phyloP scores from a whole-genome alignment of 768 basidiomycete genomes.

The Leccinum arenicola region DNA sequence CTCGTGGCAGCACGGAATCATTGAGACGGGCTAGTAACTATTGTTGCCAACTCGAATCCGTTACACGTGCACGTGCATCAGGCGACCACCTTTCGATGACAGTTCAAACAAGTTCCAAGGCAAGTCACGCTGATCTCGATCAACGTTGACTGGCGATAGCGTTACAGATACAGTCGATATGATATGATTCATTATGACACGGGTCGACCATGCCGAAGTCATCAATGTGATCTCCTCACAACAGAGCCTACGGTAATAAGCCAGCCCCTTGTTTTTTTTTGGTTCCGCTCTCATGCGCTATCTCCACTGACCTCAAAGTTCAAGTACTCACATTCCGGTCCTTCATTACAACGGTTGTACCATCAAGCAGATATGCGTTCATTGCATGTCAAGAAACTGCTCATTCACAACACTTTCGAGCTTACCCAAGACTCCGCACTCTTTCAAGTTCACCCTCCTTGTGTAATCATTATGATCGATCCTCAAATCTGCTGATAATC shows the following conservation, averaged over 20 bases:
- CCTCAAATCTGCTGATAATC: too few relatives aligned
- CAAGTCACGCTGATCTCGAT: not conserved
- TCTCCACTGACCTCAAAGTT: too few relatives aligned
- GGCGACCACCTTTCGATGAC: not conserved
- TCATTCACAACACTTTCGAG: too few relatives aligned
- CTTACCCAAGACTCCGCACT: too few relatives aligned
- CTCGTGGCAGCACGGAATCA: not conserved
- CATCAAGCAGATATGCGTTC: too few relatives aligned
- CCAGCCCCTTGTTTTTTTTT: not conserved
- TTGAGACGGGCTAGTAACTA: not conserved
- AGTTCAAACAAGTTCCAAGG: not conserved
- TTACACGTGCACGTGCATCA: slow-evolving; percentile 27
- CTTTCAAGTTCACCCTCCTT: too few relatives aligned
- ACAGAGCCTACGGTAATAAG: too few relatives aligned
- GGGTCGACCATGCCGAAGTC: not conserved
- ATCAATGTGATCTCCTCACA: not conserved
- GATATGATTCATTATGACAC: not conserved
- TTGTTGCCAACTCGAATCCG: slow-evolving; percentile 3
- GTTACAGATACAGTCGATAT: not conserved
- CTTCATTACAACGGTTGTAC: too few relatives aligned
- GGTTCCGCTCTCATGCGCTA: not conserved
- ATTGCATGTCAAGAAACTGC: too few relatives aligned
- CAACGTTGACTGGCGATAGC: too few relatives aligned
- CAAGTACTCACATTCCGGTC: too few relatives aligned
- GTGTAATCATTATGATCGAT: too few relatives aligned